Evolutionary conservation across 306 rosid genomes (phyloP).

Genomic region (Elaeagnus macrophylla): DNA sequence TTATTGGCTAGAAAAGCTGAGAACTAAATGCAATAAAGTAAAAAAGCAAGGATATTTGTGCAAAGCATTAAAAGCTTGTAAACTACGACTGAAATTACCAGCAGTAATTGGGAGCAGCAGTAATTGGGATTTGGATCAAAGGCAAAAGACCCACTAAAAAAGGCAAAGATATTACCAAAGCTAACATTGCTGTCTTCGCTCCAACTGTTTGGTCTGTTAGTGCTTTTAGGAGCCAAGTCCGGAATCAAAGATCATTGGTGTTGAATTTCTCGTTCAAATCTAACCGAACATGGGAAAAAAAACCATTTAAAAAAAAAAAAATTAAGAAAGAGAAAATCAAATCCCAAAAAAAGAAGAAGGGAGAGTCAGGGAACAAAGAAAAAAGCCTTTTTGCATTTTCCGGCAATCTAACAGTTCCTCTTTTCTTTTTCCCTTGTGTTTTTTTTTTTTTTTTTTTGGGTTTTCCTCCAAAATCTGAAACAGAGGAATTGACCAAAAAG

Average conservation of each 20-base stretch:
- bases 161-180: constrained; percentile 30
- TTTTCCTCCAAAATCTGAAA: constrained; percentile 24
- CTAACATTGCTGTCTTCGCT: constrained; percentile 27
- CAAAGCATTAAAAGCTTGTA: not conserved
- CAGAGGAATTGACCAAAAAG: constrained; percentile 12
- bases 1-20: too few relatives aligned
- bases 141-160: constrained; percentile 28
- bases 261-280: constrained; percentile 36
- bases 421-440: not conserved
- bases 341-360: constrained; percentile 4
- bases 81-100: constrained; percentile 1
- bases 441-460: not conserved
- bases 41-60: constrained; percentile 1
- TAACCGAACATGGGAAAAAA: constrained; percentile 13
- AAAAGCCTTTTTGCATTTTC: constrained; percentile 39
- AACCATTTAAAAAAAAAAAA: constrained; percentile 5
- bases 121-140: constrained; percentile 11
- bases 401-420: constrained; percentile 34
- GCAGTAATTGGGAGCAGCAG: constrained; percentile 21
- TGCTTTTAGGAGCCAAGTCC: constrained; percentile 54
- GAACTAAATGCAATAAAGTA: not conserved
- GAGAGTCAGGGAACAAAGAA: constrained; percentile 22
- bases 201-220: constrained; percentile 56
- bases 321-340: too few relatives aligned
- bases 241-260: constrained; percentile 39